A percentile compares a stretch with the other conserved stretches of the same genome.
These are phyloP conservation scores for Rhynchospora tenuis DNA, from an alignment of 176 grass and related monocot species.

Conservation along the genomic window DNA sequence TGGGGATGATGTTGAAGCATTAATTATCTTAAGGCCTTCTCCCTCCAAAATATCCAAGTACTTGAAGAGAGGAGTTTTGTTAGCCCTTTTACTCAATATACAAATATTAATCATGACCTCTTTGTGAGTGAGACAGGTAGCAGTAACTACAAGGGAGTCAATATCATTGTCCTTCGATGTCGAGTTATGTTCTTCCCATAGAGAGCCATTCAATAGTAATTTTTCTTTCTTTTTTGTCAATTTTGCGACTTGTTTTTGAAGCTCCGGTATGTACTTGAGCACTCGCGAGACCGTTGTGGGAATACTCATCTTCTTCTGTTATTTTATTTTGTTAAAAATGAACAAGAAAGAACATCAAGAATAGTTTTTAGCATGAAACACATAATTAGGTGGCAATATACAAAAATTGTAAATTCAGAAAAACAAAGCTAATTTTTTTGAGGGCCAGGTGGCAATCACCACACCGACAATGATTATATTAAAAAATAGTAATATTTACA, in stretches of 20 bases:
- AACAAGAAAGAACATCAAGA: too few species aligned
- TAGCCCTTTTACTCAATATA: constrained; percentile 25
- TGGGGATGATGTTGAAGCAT: constrained; percentile 41
- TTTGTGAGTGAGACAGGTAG: constrained; percentile 40
- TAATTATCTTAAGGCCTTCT: constrained; percentile 53
- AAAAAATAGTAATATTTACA: too few species aligned
- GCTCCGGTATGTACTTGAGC: constrained; percentile 79
- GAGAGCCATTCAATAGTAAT: constrained; percentile 29
- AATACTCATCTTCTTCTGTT: constrained; percentile 84
- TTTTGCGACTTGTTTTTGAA: constrained; percentile 51
- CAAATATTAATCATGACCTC: constrained; percentile 86
- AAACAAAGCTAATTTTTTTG: too few species aligned
- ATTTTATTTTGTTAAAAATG: background rate
- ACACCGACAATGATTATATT: too few species aligned
- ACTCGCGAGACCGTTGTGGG: constrained; percentile 58
- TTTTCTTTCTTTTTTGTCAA: constrained; percentile 61
- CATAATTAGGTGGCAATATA: background rate
- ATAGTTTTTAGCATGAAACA: background rate
- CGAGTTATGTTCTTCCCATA: background rate
- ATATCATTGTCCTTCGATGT: background rate
- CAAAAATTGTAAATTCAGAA: background rate
- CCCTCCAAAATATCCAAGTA: constrained; percentile 50
- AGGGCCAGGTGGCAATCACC: too few species aligned
- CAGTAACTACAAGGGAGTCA: constrained; percentile 37
- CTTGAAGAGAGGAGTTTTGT: constrained; percentile 39